A percentile compares a stretch with the other conserved stretches of the same genome.
These are phyloP conservation scores for Seiridium cupressi DNA, from an alignment of 2,329 filamentous ascomycete genomes.

Conservation along the genomic window DNA sequence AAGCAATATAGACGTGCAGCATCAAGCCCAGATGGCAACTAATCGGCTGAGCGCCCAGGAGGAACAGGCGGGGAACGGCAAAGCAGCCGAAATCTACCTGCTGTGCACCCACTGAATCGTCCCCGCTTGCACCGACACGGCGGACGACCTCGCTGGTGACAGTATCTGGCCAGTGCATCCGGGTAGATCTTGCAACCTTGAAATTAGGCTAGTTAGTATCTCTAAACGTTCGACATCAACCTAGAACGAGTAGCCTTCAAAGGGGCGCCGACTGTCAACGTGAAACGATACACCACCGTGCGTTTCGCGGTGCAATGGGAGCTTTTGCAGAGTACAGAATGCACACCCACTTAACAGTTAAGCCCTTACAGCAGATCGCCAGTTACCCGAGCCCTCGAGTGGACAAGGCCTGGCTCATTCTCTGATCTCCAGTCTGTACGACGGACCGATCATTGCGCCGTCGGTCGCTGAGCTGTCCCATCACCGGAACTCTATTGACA, in stretches of 20 bases:
- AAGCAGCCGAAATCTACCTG: slow-evolving; percentile 2
- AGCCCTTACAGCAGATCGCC: not conserved
- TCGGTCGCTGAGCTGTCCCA: not conserved
- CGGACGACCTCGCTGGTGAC: slow-evolving; percentile 1
- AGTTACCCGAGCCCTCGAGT: not conserved
- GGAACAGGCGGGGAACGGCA: slow-evolving; percentile 7
- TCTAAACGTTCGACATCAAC: too few species aligned
- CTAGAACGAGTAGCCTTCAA: too few species aligned
- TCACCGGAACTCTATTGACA: not conserved
- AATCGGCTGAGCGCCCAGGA: slow-evolving; percentile 1
- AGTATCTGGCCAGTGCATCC: slow-evolving; percentile 1
- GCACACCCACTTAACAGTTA: not conserved
- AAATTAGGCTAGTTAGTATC: not conserved
- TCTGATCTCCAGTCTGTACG: not conserved
- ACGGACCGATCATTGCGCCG: slow-evolving; percentile 5
- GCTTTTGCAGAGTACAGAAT: too few species aligned
- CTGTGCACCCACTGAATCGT: not conserved
- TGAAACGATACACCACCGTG: too few species aligned
- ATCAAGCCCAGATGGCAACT: slow-evolving; percentile 4
- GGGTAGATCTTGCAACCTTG: not conserved
- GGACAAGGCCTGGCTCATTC: not conserved
- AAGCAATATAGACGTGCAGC: slow-evolving; percentile 4
- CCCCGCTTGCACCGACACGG: not conserved
- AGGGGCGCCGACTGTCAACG: not conserved
- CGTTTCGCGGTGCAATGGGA: too few species aligned